Evolutionary conservation across 2,329 filamentous ascomycete genomes (phyloP), one percentile per base, ranked within the genome.

Genomic region (Xylaria hypoxylon): DNA sequence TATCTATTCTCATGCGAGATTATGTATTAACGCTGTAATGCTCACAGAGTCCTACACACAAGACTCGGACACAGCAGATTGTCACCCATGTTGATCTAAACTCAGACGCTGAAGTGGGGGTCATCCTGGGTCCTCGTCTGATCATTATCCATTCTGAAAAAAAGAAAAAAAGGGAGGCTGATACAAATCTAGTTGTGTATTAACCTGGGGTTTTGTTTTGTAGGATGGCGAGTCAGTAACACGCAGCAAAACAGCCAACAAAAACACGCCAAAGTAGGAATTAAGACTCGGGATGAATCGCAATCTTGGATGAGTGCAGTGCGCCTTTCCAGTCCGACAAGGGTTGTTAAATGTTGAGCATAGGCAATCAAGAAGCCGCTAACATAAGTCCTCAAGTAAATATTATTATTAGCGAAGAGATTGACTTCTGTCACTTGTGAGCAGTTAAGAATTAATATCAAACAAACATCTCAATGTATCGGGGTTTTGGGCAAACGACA

Each of bases 1-100:
- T 51, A 57, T 56, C 31, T 33, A n/a, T 42, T 52, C 52, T 24
- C n/a, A 50, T 48, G 47, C 26, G 22, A 28, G 26, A 67, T 67
- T 17, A 31, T 42, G 48, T 56, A 56, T 42, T 59, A 45, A 28
- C 24, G 62, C 31, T 19, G 45, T 62, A 33, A 47, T 28, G 52
- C 33, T 45, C 47, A 19, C 19, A 53, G 48, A 52, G 11, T 35
- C 22, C 26, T 24, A 33, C 33, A 47, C 40, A 47, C 8, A 17
- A 38, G 19, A 55, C 5, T 13, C 26, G 2, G 8, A 28, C 26
- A 61, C 24, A 22, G 42, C 31, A 63, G 22, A 45, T 35, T 33
- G 24, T 44, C 44, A 48, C 15, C 47, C 38, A 42, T 51, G 31
- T 40, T 38, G 51, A 50, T 42, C 51, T 47, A 40, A 42, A 33